A percentile compares a stretch with the other conserved stretches of the same genome.
phyloP scores from a whole-genome alignment of 1,284 basidiomycete species.

The Trichosporon sp. region DNA sequence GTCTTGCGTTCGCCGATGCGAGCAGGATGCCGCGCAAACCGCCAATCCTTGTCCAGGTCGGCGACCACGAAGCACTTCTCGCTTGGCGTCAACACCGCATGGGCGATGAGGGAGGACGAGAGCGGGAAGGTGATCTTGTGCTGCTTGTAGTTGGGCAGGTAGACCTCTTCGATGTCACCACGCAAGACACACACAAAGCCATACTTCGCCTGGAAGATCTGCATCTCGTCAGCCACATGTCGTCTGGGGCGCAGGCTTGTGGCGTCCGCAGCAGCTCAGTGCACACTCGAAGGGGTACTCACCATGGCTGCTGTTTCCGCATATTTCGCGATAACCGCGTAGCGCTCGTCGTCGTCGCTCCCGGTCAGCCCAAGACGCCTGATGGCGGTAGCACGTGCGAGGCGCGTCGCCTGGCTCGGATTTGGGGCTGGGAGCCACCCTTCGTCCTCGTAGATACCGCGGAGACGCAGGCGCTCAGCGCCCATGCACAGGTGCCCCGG shows the following conservation, averaged over 20 bases:
- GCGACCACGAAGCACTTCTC: slow-evolving; percentile 40
- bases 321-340: slow-evolving; percentile 46
- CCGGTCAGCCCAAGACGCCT: slow-evolving; percentile 40
- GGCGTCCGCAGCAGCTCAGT: neutral
- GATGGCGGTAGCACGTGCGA: slow-evolving; percentile 17
- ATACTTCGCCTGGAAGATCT: slow-evolving; percentile 33
- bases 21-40: slow-evolving; percentile 40
- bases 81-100: slow-evolving; percentile 27
- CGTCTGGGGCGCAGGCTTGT: neutral
- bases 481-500: slow-evolving; percentile 18
- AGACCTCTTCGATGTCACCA: slow-evolving; percentile 26
- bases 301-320: slow-evolving; percentile 44
- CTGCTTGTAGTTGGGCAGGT: neutral
- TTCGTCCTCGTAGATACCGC: slow-evolving; percentile 38
- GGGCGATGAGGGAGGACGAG: slow-evolving; percentile 26
- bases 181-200: slow-evolving; percentile 28
- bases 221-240: neutral
- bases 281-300: slow-evolving; percentile 19
- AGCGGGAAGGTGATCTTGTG: neutral
- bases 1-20: slow-evolving; percentile 4
- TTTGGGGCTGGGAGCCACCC: slow-evolving; percentile 45
- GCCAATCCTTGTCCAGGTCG: slow-evolving; percentile 47
- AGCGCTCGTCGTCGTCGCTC: slow-evolving; percentile 38
- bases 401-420: slow-evolving; percentile 23
- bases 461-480: slow-evolving; percentile 33